Base-by-base conservation (phyloP, 768 basidiomycete genomes). In the Leucocoprinus leucothites region DNA sequence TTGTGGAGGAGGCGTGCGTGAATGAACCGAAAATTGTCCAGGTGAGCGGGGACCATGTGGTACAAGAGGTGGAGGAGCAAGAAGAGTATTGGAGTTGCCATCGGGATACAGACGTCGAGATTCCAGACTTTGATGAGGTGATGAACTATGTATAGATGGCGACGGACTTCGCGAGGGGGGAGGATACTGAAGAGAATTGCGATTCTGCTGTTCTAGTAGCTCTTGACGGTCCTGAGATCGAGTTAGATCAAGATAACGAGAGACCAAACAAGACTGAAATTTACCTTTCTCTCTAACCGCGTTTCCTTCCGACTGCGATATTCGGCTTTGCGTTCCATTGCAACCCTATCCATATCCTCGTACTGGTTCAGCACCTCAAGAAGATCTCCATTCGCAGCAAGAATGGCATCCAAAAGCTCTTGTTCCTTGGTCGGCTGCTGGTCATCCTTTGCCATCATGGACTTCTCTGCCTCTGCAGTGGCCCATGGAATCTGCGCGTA, bases 401-500 rank as follows among this genome's bases (percentile, higher is more conserved):
- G 77, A 56, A 95, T 71, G 13, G 82, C 80, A 7, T 80, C 86
- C 34, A 95, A 74, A 4, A 94, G 77, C 60, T 84, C 74, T 65
- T 94, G 91, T 67, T 94, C 91, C 8, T 71, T 65, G 0, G 93
- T 93, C 54, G 75, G 65, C 53, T 82, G 79, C 7, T 60, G 38
- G 69, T 58, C 50, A 55, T 66, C 64, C 41, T 58, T 61, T 46
- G 58, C 53, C 16, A 40, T 8, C 16, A 55, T 55, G 7, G 88
- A 87, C 44, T 82, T 82, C 61, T 89, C 87, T 1, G 93, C 93
- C 13, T 86, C 82, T 1, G 91, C 85, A 19, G 85, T 81, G 3
- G 94, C 94, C 94, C 94, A 96, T 6, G 89, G 85, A 62, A 97
- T 94, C 69, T 95, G 94, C 9, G 87, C 85, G 59, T 77, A 86